Base-by-base conservation (phyloP, 208 protist genomes). In the Crithidia bombi region DNA sequence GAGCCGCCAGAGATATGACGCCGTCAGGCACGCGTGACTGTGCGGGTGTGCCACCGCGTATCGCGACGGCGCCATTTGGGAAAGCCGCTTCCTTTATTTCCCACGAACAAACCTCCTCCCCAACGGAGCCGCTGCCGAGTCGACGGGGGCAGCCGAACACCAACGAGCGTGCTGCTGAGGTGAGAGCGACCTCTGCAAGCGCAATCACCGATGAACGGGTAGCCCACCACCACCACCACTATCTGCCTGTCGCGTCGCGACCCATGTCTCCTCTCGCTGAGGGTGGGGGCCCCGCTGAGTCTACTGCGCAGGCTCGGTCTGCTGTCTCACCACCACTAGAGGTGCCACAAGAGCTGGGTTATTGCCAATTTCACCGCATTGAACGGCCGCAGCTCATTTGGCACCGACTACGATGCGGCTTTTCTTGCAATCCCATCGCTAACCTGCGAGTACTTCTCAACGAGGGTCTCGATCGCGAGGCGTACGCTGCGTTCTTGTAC, bases 401-500 rank as follows among this genome's bases (percentile, higher is more conserved):
- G 69, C 35, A 70, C 11, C 86, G 89, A 3, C 65, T 86, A 54
- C 74, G 65, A 14, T 51, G 32, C 15, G 83, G 82, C 46, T 91
- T 92, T 65, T 58, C 77, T 1, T 54, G 75, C 12, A 66, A 88
- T 28, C 72, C 75, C 3, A 6, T 78, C 14, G 58, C 59, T 38
- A 81, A 81, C 58, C 58, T 92, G 17, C 65, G 44, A 3, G 67
- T 91, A 15, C 79, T 95, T 21, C 44, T 85, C n/a, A 32, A 81
- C 23, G 85, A 92, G 33, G 85, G 82, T 14, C 17, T 49, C 1
- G 90, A 95, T 63, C 78, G 82, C 44, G 90, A 95, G 78, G 80
- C 79, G 30, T 91, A 82, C 52, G 49, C 74, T 15, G 57, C 90
- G 4, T 91, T 91, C 54, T 75, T 79, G 19, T 95, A 92, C 62